Conservation (phyloP, 2,329 filamentous ascomycete genomes). For the Penicillium corylophilum region DNA sequence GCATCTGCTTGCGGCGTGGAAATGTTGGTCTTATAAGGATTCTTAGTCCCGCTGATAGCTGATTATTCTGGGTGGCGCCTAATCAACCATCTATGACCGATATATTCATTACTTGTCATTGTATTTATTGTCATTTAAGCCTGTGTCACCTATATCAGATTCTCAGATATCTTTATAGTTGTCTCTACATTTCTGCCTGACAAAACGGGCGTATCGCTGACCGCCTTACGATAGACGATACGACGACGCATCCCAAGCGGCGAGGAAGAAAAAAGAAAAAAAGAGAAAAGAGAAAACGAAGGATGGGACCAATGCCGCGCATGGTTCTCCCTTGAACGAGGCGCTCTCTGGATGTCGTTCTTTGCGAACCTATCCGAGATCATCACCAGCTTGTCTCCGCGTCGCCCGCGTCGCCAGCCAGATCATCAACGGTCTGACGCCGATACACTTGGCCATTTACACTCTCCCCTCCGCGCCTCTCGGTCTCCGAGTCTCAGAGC, state of each 20-base stretch:
- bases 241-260: neutral
- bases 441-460: neutral
- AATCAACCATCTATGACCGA: constrained; percentile 7
- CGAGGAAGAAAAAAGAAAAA: neutral
- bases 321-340: constrained; percentile 7
- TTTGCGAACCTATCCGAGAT: constrained; percentile 16
- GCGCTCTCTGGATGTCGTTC: constrained; percentile 16
- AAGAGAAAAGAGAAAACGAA: neutral
- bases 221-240: constrained; percentile 16
- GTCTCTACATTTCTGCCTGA: constrained; percentile 3
- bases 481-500: neutral
- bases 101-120: neutral
- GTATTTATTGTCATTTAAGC: neutral
- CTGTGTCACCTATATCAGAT: neutral
- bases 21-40: constrained; percentile 1
- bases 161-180: neutral
- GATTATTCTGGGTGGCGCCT: constrained; percentile 10
- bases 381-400: constrained; percentile 19
- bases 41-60: constrained; percentile 6
- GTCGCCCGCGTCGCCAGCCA: constrained; percentile 16
- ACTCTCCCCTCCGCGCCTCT: neutral
- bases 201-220: constrained; percentile 7
- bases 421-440: constrained; percentile 13
- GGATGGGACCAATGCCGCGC: constrained; percentile 11
- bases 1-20: constrained; percentile 16